phyloP scores from a whole-genome alignment of 2,329 filamentous ascomycete genomes.

The Colletotrichum lupini region DNA sequence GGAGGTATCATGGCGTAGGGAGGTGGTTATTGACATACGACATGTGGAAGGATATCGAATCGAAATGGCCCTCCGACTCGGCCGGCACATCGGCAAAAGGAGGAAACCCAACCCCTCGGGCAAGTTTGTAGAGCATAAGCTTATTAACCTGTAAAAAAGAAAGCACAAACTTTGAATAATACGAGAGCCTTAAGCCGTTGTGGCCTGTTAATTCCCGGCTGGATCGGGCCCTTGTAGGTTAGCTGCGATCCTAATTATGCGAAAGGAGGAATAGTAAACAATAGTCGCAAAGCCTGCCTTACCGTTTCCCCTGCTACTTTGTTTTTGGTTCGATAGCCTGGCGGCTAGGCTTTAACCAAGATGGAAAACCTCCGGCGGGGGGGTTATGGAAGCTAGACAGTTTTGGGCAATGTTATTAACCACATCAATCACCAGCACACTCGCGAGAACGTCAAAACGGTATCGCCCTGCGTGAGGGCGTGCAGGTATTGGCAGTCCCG shows the following conservation, averaged over 20 bases:
- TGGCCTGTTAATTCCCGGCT: background rate
- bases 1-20: conserved; percentile 52
- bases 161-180: background rate
- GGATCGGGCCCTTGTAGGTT: background rate
- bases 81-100: too few relatives aligned
- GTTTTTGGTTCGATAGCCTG: background rate
- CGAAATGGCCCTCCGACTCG: conserved; percentile 41
- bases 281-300: background rate
- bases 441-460: background rate
- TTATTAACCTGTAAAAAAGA: background rate
- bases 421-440: background rate
- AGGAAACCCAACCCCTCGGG: background rate
- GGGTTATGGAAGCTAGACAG: background rate
- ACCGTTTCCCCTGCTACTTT: background rate
- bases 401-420: background rate
- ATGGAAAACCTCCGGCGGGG: background rate
- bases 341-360: background rate
- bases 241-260: background rate
- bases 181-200: background rate
- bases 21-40: conserved; percentile 54
- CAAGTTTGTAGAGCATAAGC: conserved; percentile 5
- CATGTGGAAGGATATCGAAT: conserved; percentile 50
- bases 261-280: background rate
- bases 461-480: background rate
- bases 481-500: background rate